A percentile compares a stretch with the other conserved stretches of the same genome.
Conservation (phyloP, 2,329 filamentous ascomycete genomes). For the Neophaeococcomyces mojaviensis region DNA sequence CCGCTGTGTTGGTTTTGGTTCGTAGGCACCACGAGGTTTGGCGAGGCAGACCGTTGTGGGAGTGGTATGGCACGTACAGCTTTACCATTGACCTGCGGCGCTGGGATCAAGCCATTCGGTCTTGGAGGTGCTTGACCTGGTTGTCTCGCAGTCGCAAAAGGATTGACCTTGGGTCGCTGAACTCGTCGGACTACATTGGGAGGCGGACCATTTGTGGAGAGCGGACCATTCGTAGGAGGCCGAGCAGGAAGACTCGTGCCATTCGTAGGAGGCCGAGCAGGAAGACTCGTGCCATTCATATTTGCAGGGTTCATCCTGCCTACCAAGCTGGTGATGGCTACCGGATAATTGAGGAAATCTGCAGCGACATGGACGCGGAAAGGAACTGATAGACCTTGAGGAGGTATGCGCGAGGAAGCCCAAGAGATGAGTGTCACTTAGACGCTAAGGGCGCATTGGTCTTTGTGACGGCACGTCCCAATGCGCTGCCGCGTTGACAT, state of each 20-base stretch:
- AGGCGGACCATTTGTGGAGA: constrained; percentile 8
- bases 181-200: constrained; percentile 13
- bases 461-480: background rate
- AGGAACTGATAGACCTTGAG: background rate
- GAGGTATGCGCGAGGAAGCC: background rate
- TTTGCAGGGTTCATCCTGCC: constrained; percentile 15
- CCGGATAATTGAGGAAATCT: background rate
- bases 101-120: constrained; percentile 11
- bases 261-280: constrained; percentile 10
- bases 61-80: background rate
- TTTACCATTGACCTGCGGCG: constrained; percentile 1
- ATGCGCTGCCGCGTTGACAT: no score
- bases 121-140: constrained; percentile 10
- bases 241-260: constrained; percentile 12
- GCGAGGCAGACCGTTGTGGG: constrained; percentile 9
- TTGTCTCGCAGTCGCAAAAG: constrained; percentile 14
- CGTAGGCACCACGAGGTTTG: constrained; percentile 10
- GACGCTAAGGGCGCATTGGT: background rate
- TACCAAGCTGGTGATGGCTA: background rate
- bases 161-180: constrained; percentile 18
- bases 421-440: no score
- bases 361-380: background rate
- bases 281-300: constrained; percentile 12
- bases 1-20: constrained; percentile 18
- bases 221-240: constrained; percentile 10